phyloP scores from a whole-genome alignment of 805 yeast species.

The Wickerhamiella musiphila region DNA sequence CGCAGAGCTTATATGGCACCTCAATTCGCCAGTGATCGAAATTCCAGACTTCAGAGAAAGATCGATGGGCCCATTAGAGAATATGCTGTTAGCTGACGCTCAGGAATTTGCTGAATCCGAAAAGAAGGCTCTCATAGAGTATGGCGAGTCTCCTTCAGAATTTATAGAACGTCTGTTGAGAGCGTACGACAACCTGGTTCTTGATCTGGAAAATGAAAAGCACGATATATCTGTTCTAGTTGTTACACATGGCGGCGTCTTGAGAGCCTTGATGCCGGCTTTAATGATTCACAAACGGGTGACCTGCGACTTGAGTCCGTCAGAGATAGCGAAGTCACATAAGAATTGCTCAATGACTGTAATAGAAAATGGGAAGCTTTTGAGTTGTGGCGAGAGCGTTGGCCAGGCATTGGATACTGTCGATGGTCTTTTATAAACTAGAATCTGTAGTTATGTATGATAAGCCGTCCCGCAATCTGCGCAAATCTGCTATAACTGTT shows the following conservation, averaged over 20 bases:
- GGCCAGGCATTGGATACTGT: too few species aligned
- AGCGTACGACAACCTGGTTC: constrained; percentile 5
- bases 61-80: constrained; percentile 13
- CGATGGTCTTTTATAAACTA: too few species aligned
- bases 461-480: too few species aligned
- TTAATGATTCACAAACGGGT: too few species aligned
- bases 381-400: too few species aligned
- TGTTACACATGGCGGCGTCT: constrained; percentile 16
- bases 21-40: constrained; percentile 1
- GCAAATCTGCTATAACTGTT: too few species aligned
- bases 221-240: constrained; percentile 6
- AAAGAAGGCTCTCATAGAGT: constrained; percentile 4
- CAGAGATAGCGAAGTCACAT: too few species aligned
- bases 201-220: neutral
- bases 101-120: constrained; percentile 3
- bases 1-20: constrained; percentile 11
- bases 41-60: constrained; percentile 11
- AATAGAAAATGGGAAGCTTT: too few species aligned
- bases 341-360: too few species aligned
- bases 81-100: constrained; percentile 9
- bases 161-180: constrained; percentile 5
- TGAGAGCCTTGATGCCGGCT: constrained; percentile 10
- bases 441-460: too few species aligned
- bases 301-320: too few species aligned
- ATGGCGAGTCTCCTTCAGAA: constrained; percentile 11